These are phyloP conservation scores for Rhodotorula taiwanensis DNA, from an alignment of 768 basidiomycete species.

Conservation along the genomic window DNA sequence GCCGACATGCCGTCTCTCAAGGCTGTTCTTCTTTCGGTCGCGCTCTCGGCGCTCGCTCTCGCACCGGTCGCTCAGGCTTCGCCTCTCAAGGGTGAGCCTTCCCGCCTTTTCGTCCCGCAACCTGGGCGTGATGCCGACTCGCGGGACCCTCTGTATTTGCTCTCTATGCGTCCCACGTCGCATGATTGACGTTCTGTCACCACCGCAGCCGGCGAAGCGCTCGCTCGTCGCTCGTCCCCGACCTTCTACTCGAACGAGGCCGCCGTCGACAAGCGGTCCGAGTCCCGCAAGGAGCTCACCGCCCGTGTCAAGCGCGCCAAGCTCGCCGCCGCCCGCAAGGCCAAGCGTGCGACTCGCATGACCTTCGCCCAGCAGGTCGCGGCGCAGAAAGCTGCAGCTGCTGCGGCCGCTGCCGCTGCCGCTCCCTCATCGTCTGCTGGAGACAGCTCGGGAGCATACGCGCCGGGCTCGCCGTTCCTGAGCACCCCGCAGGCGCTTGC, in stretches of 20 bases:
- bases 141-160: neutral
- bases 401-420: too few species aligned
- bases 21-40: constrained; percentile 26
- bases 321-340: constrained; percentile 8
- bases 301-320: constrained; percentile 23
- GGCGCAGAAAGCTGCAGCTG: too few species aligned
- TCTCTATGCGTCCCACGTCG: too few species aligned
- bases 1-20: constrained; percentile 28
- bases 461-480: constrained; percentile 19
- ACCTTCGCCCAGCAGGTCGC: too few species aligned
- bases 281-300: constrained; percentile 12
- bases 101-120: neutral
- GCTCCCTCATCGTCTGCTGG: too few species aligned
- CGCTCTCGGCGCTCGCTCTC: constrained; percentile 30
- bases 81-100: constrained; percentile 13
- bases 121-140: too few species aligned
- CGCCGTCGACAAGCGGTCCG: constrained; percentile 12
- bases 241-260: constrained; percentile 11
- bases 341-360: neutral
- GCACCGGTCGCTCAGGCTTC: constrained; percentile 19
- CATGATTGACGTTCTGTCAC: too few species aligned
- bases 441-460: neutral
- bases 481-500: constrained; percentile 22
- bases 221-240: constrained; percentile 6
- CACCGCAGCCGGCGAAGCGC: neutral